A percentile compares a stretch with the other conserved stretches of the same genome.
Evolutionary conservation across 1,284 basidiomycete genomes (phyloP).

Genomic region (Schizophyllum commune): DNA sequence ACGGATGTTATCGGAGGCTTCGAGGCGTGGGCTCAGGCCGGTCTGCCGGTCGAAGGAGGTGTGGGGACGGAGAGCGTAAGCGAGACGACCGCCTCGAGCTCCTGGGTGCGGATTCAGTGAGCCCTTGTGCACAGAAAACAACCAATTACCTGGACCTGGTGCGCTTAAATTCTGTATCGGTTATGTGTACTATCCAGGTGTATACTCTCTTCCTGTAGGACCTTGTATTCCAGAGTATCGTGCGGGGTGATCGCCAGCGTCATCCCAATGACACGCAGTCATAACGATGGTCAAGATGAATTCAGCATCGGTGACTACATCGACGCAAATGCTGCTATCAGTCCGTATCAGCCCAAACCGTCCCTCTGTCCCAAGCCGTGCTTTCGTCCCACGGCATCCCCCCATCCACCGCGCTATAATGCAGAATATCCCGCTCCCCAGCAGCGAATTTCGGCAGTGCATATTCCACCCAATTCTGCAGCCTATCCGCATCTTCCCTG

Average conservation of each 20-base stretch:
- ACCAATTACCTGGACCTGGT: no score
- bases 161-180: no score
- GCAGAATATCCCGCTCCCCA: background rate
- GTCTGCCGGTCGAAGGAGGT: slow-evolving; percentile 35
- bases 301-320: no score
- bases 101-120: background rate
- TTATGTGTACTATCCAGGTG: no score
- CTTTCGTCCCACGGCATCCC: background rate
- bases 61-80: background rate
- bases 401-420: background rate
- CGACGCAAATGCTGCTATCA: background rate
- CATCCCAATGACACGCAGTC: no score
- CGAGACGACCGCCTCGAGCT: background rate
- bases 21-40: slow-evolving; percentile 58
- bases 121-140: no score
- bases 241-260: no score
- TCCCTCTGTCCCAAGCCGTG: background rate
- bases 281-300: no score
- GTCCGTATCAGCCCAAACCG: background rate
- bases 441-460: background rate
- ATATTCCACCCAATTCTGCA: background rate
- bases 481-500: background rate
- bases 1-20: slow-evolving; percentile 72
- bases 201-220: no score
- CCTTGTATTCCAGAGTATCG: no score